Base-by-base conservation (phyloP, 768 basidiomycete genomes). In the Coprinopsis sp. region DNA sequence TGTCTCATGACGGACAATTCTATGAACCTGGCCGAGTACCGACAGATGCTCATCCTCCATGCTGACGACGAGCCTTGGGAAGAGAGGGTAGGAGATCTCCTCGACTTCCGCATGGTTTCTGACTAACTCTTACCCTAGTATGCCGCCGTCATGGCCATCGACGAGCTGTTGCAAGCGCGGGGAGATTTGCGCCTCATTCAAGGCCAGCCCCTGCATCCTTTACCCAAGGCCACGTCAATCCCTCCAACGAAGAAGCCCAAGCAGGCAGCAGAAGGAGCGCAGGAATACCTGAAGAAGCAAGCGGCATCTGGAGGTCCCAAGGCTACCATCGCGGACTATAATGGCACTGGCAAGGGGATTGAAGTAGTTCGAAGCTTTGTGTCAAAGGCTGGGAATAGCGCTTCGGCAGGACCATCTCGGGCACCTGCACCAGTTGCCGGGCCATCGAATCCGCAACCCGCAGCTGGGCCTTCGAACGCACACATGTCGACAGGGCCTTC, bases 1-100 rank as follows among this genome's bases (percentile, higher is more conserved):
- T 91, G 88, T 57, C 58, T 58, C 19, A 87, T 91, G 87, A 78
- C 77, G 6, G 73, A 81, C 19, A 71, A 66, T 40, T 78, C 84
- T 14, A 73, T 78, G 46, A 79, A 87, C 58, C 69, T 91, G 18
- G 75, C 78, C 11, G 79, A 86, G 54, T 89, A 80, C 56, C 77
- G 87, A 34, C 70, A 74, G 37, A 81, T 87, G 66, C 63, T 90
- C 29, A 62, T 89, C 51, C 62, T 76, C 23, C 72, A 84, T 51
- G 69, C 74, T n/a, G 73, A 76, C 13, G 80, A 82, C 53, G 88
- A 91, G 53, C 69, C 84, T 34, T 72, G 76, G 56, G 79, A 84
- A 58, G 70, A 74, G 29, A 69, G 86, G 55, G 87, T 87, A 63
- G 54, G 68, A 65, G 21, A 47, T 14, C 13, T 33, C 30, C 7